Evolutionary conservation across 345 rosid genomes (phyloP).

Genomic region (Mercurialis annua): DNA sequence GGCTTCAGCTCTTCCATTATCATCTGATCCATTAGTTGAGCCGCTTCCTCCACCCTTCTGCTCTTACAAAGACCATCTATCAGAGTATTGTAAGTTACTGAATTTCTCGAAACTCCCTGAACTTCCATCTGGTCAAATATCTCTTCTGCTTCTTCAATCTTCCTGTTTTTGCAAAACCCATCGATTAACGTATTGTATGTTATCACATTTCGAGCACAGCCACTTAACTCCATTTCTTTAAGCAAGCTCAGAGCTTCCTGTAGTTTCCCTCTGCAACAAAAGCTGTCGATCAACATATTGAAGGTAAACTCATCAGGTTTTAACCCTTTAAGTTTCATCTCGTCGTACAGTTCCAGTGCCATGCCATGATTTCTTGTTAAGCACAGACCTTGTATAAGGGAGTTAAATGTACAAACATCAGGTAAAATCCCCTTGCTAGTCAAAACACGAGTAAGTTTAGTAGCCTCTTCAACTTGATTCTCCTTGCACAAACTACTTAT

Average conservation of each 20-base stretch:
- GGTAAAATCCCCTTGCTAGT: slow-evolving; percentile 75
- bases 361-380: slow-evolving; percentile 45
- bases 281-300: slow-evolving; percentile 74
- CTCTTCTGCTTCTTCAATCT: slow-evolving; percentile 77
- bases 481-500: slow-evolving; percentile 79
- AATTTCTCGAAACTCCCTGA: slow-evolving; percentile 78
- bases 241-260: slow-evolving; percentile 63
- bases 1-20: slow-evolving; percentile 83
- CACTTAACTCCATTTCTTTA: slow-evolving; percentile 75
- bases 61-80: slow-evolving; percentile 79
- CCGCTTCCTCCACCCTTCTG: slow-evolving; percentile 73
- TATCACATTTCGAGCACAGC: slow-evolving; percentile 69
- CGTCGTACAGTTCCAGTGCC: slow-evolving; percentile 67
- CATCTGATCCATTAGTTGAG: slow-evolving; percentile 90
- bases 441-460: slow-evolving; percentile 57
- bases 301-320: slow-evolving; percentile 82
- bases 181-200: slow-evolving; percentile 85
- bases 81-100: slow-evolving; percentile 81
- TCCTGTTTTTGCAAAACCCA: slow-evolving; percentile 79
- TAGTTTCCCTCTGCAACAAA: slow-evolving; percentile 62
- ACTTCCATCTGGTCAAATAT: slow-evolving; percentile 92
- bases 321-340: slow-evolving; percentile 84
- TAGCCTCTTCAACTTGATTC: slow-evolving; percentile 78
- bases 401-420: slow-evolving; percentile 66
- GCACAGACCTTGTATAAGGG: slow-evolving; percentile 82